Percentiles rank a stretch among this genome's conserved stretches.
Evolutionary conservation across 257 asterid genomes (phyloP).

Genomic region (Solanum lycopersicoides): DNA sequence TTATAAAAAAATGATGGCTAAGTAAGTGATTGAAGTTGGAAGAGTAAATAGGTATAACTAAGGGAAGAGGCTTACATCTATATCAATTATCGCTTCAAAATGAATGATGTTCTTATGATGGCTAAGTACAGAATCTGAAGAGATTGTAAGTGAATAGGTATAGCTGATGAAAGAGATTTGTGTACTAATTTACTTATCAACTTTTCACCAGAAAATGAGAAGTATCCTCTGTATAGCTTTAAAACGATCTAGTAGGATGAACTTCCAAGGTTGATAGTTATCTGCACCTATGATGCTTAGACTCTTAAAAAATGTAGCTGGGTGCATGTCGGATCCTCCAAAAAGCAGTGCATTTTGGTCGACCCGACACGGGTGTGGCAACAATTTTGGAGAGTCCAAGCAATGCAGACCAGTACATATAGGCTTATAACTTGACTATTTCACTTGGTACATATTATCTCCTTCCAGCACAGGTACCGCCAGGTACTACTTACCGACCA

Average conservation of each 20-base stretch:
- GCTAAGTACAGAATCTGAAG: neutral
- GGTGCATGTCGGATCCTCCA: neutral
- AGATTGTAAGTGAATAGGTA: neutral
- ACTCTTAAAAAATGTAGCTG: neutral
- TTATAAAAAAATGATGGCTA: neutral
- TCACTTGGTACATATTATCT: neutral
- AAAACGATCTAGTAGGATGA: neutral
- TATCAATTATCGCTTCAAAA: neutral
- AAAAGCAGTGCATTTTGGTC: neutral
- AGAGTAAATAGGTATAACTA: neutral
- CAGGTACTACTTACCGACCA: neutral
- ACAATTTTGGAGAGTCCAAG: neutral
- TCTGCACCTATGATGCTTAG: neutral
- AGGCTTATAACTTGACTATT: neutral
- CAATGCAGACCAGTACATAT: neutral
- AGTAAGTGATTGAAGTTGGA: neutral
- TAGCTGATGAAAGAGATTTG: neutral
- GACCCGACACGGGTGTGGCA: neutral
- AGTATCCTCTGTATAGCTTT: neutral
- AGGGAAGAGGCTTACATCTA: neutral
- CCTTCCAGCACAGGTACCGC: neutral
- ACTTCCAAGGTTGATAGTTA: neutral
- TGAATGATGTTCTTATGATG: neutral
- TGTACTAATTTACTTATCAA: neutral
- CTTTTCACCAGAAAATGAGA: neutral